Evolutionary conservation across 2,329 filamentous ascomycete species (phyloP), one percentile per base, ranked within the genome.

Genomic region (Bipolaris bicolor): DNA sequence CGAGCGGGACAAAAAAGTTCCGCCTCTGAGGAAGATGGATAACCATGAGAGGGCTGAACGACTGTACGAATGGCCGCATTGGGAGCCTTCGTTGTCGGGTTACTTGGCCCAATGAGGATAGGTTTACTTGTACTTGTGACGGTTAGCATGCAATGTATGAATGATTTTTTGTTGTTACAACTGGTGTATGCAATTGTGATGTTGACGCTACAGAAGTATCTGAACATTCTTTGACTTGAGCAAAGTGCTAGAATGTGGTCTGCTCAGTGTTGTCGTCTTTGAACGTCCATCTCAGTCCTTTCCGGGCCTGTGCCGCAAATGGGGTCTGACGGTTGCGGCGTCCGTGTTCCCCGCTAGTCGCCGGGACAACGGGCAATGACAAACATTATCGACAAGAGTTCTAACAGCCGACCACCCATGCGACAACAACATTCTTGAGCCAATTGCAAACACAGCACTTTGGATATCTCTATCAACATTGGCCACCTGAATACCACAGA

Each of bases 131-230:
- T 75, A 76, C 66, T 72, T 74, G 64, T 73, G 66, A 68, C 54
- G 67, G 68, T 73, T 73, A 75, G 72, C 72, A 73, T 74, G 73
- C 71, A 72, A 73, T 75, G 63, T 71, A 73, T 64, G 64, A 69
- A 60, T 64, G 63, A 60, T 56, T 64, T 69, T 60, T 61, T 52
- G 63, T 63, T 67, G 22, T 49, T 46, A 49, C 5, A 44, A 37
- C 2, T 3, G 20, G 31, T 18, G 13, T 3, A 33, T n/a, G 33
- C 11, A n/a, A 11, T 45, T 13, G 43, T 48, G 49, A 34, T 43
- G 13, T 4, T 50, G 36, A 45, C 31, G 22, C 36, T 10, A 13
- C 3, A 15, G 13, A 11, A 10, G 4, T 11, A 33, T 22, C 15
- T 33, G 40, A 24, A 6, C 16, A 22, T 20, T 29, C 7, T 9